Conservation (phyloP, 1,139 yeast genomes). For the Yamadazyma atlantica region DNA sequence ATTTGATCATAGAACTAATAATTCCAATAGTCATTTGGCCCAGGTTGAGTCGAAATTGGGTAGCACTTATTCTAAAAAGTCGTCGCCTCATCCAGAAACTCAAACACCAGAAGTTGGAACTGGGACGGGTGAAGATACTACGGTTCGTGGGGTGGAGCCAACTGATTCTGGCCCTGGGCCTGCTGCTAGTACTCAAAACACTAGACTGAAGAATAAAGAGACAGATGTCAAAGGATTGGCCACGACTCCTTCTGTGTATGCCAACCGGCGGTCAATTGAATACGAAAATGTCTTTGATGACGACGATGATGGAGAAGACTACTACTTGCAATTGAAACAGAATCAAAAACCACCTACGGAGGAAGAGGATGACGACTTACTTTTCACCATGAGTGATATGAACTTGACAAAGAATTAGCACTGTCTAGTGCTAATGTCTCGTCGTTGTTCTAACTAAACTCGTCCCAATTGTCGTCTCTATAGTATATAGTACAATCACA, state of each 20-base stretch:
- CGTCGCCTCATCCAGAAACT: too few species aligned
- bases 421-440: too few species aligned
- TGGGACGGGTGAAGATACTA: too few species aligned
- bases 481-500: too few species aligned
- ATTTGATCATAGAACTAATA: slow-evolving; percentile 23
- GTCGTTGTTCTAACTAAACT: too few species aligned
- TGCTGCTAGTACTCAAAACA: too few species aligned
- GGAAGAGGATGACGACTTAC: slow-evolving; percentile 73
- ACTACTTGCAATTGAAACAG: slow-evolving; percentile 15
- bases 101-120: too few species aligned
- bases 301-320: slow-evolving; percentile 41
- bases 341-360: slow-evolving; percentile 7
- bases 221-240: slow-evolving; percentile 33
- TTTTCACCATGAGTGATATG: slow-evolving; percentile 92
- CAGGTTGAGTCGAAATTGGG: slow-evolving; percentile 27
- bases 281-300: slow-evolving; percentile 55
- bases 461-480: too few species aligned
- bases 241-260: slow-evolving; percentile 37
- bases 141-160: too few species aligned
- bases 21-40: slow-evolving; percentile 28
- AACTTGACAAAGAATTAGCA: slow-evolving; percentile 43
- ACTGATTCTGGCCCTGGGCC: too few species aligned
- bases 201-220: too few species aligned
- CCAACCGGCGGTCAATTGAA: slow-evolving; percentile 29
- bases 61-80: too few species aligned